Conservation (phyloP, 2,329 filamentous ascomycete genomes). For the Aspergillus fructus region DNA sequence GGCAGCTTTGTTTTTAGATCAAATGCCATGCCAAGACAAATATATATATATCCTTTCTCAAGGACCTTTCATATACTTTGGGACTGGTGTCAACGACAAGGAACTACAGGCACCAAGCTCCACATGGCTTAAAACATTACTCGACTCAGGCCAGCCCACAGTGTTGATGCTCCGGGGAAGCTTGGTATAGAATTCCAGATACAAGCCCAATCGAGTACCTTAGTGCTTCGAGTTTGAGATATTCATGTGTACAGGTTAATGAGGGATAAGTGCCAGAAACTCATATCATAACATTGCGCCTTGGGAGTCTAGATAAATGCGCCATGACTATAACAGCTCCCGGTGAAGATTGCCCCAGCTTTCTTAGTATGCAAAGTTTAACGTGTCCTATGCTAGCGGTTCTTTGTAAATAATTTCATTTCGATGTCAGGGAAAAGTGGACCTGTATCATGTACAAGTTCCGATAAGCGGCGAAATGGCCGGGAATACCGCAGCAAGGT, state of each 20-base stretch:
- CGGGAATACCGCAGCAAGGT: constrained; percentile 28
- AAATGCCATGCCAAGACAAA: background rate
- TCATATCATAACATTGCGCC: background rate
- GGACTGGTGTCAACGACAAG: background rate
- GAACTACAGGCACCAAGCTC: background rate
- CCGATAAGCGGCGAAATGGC: constrained; percentile 31
- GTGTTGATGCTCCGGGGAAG: background rate
- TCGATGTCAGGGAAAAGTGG: constrained; percentile 17
- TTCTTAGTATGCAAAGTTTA: background rate
- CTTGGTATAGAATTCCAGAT: background rate
- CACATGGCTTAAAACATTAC: background rate
- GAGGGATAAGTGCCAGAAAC: background rate
- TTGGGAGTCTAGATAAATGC: background rate
- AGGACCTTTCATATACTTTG: background rate
- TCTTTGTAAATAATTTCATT: constrained; percentile 31
- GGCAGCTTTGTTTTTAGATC: background rate
- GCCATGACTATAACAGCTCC: background rate
- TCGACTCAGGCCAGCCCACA: background rate
- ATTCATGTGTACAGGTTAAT: background rate
- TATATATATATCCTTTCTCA: background rate
- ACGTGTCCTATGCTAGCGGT: constrained; percentile 5
- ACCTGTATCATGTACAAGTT: constrained; percentile 13
- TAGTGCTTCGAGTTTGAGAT: background rate
- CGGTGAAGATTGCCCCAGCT: constrained; percentile 1
- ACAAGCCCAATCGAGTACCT: background rate